These are phyloP conservation scores for Penicillium silybi DNA, from an alignment of 495 filamentous ascomycete genomes.

Conservation along the genomic window DNA sequence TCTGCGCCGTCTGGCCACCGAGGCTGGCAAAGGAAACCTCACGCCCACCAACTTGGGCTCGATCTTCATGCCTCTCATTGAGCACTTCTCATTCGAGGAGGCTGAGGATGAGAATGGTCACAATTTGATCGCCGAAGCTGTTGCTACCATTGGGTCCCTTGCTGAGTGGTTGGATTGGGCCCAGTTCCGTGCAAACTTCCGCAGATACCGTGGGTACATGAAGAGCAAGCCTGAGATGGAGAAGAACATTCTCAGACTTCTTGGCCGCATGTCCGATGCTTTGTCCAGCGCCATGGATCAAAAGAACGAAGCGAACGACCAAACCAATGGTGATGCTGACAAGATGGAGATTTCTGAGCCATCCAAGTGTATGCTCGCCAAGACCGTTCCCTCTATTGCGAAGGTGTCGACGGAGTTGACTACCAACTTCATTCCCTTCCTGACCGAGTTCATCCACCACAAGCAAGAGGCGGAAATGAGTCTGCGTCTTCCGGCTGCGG, in stretches of 20 bases:
- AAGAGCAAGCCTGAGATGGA: slow-evolving; percentile 76
- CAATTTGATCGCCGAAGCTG: slow-evolving; percentile 78
- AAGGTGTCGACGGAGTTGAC: slow-evolving; percentile 72
- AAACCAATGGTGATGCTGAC: slow-evolving; percentile 32
- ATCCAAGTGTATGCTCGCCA: slow-evolving; percentile 50
- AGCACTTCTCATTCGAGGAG: slow-evolving; percentile 86
- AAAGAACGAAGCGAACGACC: slow-evolving; percentile 25
- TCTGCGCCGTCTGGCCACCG: slow-evolving; percentile 65
- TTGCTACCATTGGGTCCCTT: slow-evolving; percentile 68
- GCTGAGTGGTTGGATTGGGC: slow-evolving; percentile 79
- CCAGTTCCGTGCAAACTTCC: slow-evolving; percentile 80
- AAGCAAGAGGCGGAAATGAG: slow-evolving; percentile 93
- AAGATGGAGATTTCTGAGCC: slow-evolving; percentile 25
- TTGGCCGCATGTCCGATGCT: slow-evolving; percentile 76
- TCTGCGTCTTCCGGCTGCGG: slow-evolving; percentile 79
- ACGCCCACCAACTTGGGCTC: slow-evolving; percentile 73
- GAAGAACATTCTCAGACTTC: slow-evolving; percentile 77
- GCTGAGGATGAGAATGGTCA: slow-evolving; percentile 73
- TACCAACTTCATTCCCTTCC: slow-evolving; percentile 67
- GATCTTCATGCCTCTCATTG: slow-evolving; percentile 85
- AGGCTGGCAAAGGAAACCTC: slow-evolving; percentile 58
- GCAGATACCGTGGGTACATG: slow-evolving; percentile 74
- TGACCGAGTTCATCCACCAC: slow-evolving; percentile 79
- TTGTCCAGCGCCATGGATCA: slow-evolving; percentile 53
- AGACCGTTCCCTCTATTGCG: slow-evolving; percentile 61